phyloP scores from a whole-genome alignment of 2,329 filamentous ascomycete species.

The Geosmithia putterillii region DNA sequence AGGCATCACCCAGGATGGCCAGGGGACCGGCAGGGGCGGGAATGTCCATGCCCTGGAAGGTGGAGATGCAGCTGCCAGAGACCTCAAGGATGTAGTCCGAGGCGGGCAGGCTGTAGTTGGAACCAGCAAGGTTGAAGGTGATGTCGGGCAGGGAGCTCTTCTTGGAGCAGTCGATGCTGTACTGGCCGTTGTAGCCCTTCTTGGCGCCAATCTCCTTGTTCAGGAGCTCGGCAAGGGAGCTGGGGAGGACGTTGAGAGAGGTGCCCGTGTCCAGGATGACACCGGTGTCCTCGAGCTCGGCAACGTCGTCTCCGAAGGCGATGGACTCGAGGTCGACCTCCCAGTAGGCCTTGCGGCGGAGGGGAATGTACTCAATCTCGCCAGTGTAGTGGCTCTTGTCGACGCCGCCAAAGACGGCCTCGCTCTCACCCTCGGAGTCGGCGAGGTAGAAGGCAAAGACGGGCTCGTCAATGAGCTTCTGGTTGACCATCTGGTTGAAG shows the following conservation, averaged over 20 bases:
- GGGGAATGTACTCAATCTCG: slow-evolving; percentile 82
- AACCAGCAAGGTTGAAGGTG: slow-evolving; percentile 77
- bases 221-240: slow-evolving; percentile 83
- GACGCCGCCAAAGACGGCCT: slow-evolving; percentile 81
- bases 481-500: slow-evolving; percentile 91
- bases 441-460: slow-evolving; percentile 96
- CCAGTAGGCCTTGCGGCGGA: slow-evolving; percentile 99
- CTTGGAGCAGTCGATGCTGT: slow-evolving; percentile 81
- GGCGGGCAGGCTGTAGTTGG: slow-evolving; percentile 83
- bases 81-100: slow-evolving; percentile 95
- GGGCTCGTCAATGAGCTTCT: slow-evolving; percentile 79
- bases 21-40: slow-evolving; percentile 80
- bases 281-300: slow-evolving; percentile 87
- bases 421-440: slow-evolving; percentile 61
- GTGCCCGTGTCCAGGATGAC: slow-evolving; percentile 97
- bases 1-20: slow-evolving; percentile 85
- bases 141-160: slow-evolving; percentile 78
- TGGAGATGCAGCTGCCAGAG: slow-evolving; percentile 89
- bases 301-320: slow-evolving; percentile 72
- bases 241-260: slow-evolving; percentile 90
- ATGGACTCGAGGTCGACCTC: slow-evolving; percentile 94
- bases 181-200: slow-evolving; percentile 96
- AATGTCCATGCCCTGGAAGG: slow-evolving; percentile 95
- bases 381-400: slow-evolving; percentile 72
- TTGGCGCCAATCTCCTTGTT: slow-evolving; percentile 97